phyloP scores from a whole-genome alignment of 1,139 yeast species.

The Meyerozyma guilliermondii region DNA sequence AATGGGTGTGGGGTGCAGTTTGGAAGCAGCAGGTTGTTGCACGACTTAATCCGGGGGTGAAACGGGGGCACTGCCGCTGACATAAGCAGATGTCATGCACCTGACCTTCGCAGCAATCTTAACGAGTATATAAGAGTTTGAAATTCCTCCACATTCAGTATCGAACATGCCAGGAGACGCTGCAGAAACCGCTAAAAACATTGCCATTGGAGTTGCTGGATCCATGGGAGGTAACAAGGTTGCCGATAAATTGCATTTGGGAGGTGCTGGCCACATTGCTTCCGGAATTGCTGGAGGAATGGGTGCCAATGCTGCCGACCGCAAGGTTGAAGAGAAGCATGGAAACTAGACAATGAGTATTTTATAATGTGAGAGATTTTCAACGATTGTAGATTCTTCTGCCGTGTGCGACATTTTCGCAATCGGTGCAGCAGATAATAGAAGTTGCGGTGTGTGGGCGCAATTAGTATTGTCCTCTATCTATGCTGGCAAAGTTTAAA shows the following conservation, averaged over 20 bases:
- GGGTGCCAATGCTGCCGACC: conserved; percentile 27
- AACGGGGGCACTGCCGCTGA: not conserved
- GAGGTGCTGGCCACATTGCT: conserved; percentile 31
- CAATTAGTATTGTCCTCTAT: not conserved
- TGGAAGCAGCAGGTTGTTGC: not conserved
- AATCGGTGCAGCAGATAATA: not conserved
- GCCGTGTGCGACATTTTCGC: not conserved
- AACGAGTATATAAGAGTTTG: not conserved
- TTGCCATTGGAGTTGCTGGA: conserved; percentile 25
- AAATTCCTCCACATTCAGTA: not conserved
- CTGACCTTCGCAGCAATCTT: conserved; percentile 1
- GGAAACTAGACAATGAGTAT: not conserved
- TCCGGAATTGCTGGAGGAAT: conserved; percentile 31
- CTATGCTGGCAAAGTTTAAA: not conserved
- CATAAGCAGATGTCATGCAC: not conserved
- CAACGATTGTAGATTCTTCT: too few species aligned
- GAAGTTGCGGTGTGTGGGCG: not conserved
- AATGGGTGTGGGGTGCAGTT: not conserved
- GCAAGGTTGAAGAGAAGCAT: conserved; percentile 22
- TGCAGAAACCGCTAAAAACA: conserved; percentile 21
- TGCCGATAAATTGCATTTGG: conserved; percentile 32
- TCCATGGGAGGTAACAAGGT: conserved; percentile 29
- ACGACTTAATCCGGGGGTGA: not conserved
- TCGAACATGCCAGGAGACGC: conserved; percentile 2
- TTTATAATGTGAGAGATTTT: not conserved